A percentile compares a stretch with the other conserved stretches of the same genome.
phyloP scores from a whole-genome alignment of 768 basidiomycete genomes.

The Pluteus cervinus region DNA sequence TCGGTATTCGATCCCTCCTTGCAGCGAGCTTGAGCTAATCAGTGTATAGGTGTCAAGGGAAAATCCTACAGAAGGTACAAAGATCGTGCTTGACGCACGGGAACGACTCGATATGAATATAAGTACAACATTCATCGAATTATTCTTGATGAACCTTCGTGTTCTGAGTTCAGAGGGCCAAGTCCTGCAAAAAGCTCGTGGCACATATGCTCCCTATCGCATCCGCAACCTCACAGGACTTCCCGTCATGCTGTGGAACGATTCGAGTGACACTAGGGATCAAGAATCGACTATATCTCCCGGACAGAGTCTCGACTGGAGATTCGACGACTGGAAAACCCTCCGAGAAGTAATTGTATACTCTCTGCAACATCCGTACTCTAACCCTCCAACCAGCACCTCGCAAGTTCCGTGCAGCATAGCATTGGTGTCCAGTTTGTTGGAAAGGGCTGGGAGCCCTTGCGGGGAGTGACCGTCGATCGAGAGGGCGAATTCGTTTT shows the following conservation, averaged over 20 bases:
- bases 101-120: constrained; percentile 89
- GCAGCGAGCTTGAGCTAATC: not conserved
- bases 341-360: constrained; percentile 72
- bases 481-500: constrained; percentile 90
- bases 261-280: constrained; percentile 40
- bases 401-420: constrained; percentile 70
- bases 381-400: constrained; percentile 35
- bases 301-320: constrained; percentile 83
- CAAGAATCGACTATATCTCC: constrained; percentile 51
- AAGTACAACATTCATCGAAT: constrained; percentile 84
- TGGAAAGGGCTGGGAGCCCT: constrained; percentile 83
- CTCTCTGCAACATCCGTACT: not conserved
- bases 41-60: constrained; percentile 47
- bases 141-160: constrained; percentile 67
- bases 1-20: constrained; percentile 35
- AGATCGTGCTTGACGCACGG: constrained; percentile 60
- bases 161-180: constrained; percentile 70
- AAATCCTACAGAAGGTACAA: constrained; percentile 41
- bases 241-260: constrained; percentile 82
- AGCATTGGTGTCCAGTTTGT: constrained; percentile 80
- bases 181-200: constrained; percentile 71
- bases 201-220: constrained; percentile 89
- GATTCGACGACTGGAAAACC: constrained; percentile 94
- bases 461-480: constrained; percentile 87
- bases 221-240: constrained; percentile 89